Evolutionary conservation across 2,329 filamentous ascomycete genomes (phyloP), one percentile per base, ranked within the genome.

Genomic region (Huntiella abstrusa): DNA sequence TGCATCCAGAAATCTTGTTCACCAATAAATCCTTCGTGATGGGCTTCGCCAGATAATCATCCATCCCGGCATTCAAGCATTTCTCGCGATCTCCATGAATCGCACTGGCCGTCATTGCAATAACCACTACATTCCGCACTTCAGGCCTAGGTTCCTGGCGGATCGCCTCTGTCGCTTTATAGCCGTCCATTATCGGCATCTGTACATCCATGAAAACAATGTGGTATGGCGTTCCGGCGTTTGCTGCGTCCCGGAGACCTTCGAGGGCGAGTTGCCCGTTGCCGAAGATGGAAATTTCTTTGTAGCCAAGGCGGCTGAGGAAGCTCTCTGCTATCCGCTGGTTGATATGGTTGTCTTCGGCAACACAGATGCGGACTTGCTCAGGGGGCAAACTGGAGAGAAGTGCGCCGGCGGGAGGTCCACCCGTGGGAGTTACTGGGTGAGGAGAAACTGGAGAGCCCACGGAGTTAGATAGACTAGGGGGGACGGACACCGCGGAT

Each of bases 11-110:
- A 49, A 96, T 65, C 64, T 95, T 88, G 56, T 77, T 77, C 62
- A 84, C 91, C 46, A 96, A 67, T 36, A 92, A 78, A 41, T 87
- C 82, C 3, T 83, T 84, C 51, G 86, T 74, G n/a, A 96, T 88
- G 1, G 88, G 88, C 59, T 96, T 96, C 12, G 88, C 86, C 1
- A 95, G 73, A 56, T 95, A 96, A 56, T 95, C 91, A 60, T 95
- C 94, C 88, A 96, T 96, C 39, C 88, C 88, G 1, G 85, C 84
- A 43, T 86, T 84, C n/a, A 95, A 66, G 54, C 88, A 95, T 63
- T 93, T 95, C 59, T 96, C 88, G 41, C 87, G 72, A 58, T 96
- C 88, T 13, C 88, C 88, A 58, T 91, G 83, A 51, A 96, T 96
- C 3, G 88, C 88, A 19, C 80, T 87, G 1, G 88, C 88, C 1